phyloP scores from a whole-genome alignment of 768 basidiomycete species.

The Roridomyces roridus region DNA sequence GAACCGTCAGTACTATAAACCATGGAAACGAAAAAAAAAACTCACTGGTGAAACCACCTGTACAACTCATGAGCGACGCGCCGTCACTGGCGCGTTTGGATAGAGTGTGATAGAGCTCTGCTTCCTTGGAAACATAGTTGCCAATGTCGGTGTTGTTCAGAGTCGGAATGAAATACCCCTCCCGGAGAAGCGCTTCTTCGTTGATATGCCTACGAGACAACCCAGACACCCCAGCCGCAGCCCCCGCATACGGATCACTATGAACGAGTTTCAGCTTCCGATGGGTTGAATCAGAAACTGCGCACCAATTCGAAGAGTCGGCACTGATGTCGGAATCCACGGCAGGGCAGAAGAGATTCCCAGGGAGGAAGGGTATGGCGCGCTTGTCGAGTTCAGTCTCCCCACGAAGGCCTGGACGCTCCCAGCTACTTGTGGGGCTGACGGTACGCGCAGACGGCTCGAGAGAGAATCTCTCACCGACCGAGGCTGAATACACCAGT shows the following conservation, averaged over 20 bases:
- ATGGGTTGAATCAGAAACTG: neutral
- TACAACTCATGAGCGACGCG: neutral
- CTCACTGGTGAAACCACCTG: neutral
- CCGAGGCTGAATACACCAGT: neutral
- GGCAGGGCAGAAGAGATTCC: slow-evolving; percentile 11
- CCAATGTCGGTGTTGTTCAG: neutral
- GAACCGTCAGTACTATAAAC: neutral
- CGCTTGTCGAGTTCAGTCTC: neutral
- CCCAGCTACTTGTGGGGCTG: neutral
- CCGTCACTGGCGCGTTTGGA: neutral
- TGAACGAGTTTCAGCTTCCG: neutral
- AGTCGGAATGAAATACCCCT: neutral
- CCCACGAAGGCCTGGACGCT: neutral
- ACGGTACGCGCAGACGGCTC: neutral
- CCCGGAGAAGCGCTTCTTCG: neutral
- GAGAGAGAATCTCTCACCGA: neutral
- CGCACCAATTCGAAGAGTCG: neutral
- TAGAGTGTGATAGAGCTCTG: neutral
- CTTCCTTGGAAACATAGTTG: too few species aligned
- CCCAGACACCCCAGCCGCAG: neutral
- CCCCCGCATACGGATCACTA: neutral
- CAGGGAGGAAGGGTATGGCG: slow-evolving; percentile 12
- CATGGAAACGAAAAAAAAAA: neutral
- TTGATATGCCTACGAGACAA: too few species aligned
- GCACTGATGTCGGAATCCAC: neutral